Conservation (phyloP, 495 filamentous ascomycete species). For the Aspergillus diversus region DNA sequence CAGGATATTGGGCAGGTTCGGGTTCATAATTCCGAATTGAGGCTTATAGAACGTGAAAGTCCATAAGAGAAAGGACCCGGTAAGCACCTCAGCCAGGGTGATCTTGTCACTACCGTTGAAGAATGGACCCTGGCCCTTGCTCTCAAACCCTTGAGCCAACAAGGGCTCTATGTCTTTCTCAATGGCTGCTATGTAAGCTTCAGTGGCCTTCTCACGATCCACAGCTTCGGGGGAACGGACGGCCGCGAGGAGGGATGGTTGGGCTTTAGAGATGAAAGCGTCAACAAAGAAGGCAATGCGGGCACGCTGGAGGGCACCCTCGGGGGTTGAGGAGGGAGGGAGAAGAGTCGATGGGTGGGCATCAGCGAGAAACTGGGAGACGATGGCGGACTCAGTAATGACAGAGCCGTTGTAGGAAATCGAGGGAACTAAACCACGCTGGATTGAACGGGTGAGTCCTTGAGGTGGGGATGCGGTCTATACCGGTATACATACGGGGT, state of each 20-base stretch:
- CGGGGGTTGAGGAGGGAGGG: conserved; percentile 36
- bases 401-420: conserved; percentile 72
- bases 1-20: conserved; percentile 49
- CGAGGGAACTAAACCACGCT: conserved; percentile 77
- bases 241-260: conserved; percentile 46
- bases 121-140: conserved; percentile 65
- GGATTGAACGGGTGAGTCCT: neutral
- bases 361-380: conserved; percentile 76
- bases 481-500: conserved; percentile 59
- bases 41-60: conserved; percentile 54
- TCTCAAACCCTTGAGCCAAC: conserved; percentile 37
- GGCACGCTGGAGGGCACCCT: conserved; percentile 64
- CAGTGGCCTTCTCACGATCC: conserved; percentile 40
- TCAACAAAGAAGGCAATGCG: conserved; percentile 77
- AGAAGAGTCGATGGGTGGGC: conserved; percentile 54
- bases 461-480: neutral
- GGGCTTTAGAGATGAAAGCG: conserved; percentile 68
- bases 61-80: conserved; percentile 69
- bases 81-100: conserved; percentile 79
- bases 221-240: conserved; percentile 40
- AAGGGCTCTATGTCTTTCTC: conserved; percentile 78
- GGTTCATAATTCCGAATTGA: conserved; percentile 53
- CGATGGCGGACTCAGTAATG: conserved; percentile 73
- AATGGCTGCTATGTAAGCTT: conserved; percentile 51
- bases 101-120: conserved; percentile 79